Evolutionary conservation across 2,329 filamentous ascomycete species (phyloP).

Genomic region (Penicillium hordei): DNA sequence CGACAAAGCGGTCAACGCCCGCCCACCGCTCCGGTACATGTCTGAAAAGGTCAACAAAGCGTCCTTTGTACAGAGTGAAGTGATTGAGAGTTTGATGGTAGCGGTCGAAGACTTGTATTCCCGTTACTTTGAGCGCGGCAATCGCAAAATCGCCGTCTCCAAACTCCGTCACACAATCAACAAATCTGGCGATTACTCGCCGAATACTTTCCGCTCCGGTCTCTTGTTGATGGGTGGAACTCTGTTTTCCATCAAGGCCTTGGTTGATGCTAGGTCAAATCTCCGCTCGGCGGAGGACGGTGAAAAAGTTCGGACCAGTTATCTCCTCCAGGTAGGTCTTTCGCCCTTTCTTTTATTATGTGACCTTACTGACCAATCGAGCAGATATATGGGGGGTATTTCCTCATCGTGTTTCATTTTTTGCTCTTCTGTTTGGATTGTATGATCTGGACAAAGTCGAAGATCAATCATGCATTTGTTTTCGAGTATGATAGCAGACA

Average conservation of each 20-base stretch:
- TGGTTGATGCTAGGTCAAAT: constrained; percentile 58
- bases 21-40: constrained; percentile 78
- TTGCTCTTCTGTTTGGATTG: constrained; percentile 84
- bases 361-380: constrained; percentile 25
- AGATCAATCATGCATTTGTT: constrained; percentile 94
- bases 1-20: constrained; percentile 81
- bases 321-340: constrained; percentile 63
- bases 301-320: constrained; percentile 58
- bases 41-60: constrained; percentile 86
- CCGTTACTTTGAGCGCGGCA: constrained; percentile 89
- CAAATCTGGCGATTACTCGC: constrained; percentile 59
- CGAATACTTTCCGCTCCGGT: constrained; percentile 60
- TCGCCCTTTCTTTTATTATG: constrained; percentile 1
- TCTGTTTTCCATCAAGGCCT: constrained; percentile 65
- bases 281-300: constrained; percentile 53
- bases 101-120: constrained; percentile 89
- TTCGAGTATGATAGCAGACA: constrained; percentile 93
- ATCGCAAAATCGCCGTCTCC: constrained; percentile 84
- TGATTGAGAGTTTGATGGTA: constrained; percentile 75
- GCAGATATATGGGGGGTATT: constrained; percentile 89
- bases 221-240: constrained; percentile 67
- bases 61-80: constrained; percentile 87
- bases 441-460: constrained; percentile 75
- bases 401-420: constrained; percentile 77
- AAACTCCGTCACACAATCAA: constrained; percentile 75